Evolutionary conservation across 2,329 filamentous ascomycete species (phyloP).

Genomic region (Alternaria consortialis): DNA sequence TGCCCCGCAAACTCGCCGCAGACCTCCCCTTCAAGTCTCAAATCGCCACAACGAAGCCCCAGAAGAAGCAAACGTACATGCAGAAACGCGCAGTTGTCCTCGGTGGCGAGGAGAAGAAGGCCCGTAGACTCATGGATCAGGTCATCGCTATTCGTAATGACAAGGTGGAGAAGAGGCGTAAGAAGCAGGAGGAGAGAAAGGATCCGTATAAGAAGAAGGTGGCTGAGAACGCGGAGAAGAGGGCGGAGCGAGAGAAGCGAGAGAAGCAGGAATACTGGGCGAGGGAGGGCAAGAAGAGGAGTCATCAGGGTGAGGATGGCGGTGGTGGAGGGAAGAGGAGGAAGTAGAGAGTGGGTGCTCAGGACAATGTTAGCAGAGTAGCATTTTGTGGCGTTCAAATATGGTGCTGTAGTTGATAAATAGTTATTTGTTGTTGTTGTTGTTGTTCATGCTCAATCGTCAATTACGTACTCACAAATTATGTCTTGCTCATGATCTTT

Average conservation of each 20-base stretch:
- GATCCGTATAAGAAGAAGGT: conserved; percentile 84
- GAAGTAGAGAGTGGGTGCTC: conserved; percentile 20
- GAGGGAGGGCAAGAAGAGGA: conserved; percentile 84
- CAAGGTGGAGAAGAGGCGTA: conserved; percentile 81
- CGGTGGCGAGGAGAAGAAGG: conserved; percentile 84
- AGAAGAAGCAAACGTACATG: conserved; percentile 84
- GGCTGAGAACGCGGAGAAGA: conserved; percentile 83
- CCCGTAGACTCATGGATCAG: conserved; percentile 89
- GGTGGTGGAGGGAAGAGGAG: conserved; percentile 47
- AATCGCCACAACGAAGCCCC: conserved; percentile 81
- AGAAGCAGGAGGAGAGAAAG: conserved; percentile 88
- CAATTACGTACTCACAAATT: not conserved
- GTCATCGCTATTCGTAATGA: conserved; percentile 90
- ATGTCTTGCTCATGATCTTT: not conserved
- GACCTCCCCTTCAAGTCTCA: conserved; percentile 93
- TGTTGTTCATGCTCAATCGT: not conserved
- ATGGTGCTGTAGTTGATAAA: not conserved
- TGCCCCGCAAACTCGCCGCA: conserved; percentile 82
- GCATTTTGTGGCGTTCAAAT: not conserved
- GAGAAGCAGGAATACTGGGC: conserved; percentile 94
- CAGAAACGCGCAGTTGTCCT: conserved; percentile 95
- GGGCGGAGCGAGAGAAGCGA: conserved; percentile 83
- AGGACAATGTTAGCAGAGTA: not conserved
- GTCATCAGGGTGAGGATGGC: conserved; percentile 56
- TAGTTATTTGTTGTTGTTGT: not conserved